Evolutionary conservation across 768 basidiomycete species (phyloP).

Genomic region (Pisolithus sp.): DNA sequence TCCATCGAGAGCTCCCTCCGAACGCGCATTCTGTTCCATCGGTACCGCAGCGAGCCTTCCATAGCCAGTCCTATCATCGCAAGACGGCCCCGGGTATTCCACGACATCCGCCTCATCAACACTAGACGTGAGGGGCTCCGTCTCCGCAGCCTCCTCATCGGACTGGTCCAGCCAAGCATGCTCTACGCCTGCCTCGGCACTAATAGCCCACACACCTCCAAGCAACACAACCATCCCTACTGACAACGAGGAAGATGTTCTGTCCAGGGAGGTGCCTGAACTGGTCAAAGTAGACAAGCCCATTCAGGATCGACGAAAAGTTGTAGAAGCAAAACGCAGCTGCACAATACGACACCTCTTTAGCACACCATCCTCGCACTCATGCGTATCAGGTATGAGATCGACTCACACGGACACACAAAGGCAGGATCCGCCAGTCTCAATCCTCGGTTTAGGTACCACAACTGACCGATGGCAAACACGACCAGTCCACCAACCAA

Average conservation of each 20-base stretch:
- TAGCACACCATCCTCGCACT: not conserved
- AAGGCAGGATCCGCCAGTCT: constrained; percentile 78
- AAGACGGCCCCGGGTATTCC: not conserved
- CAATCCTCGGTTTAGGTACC: constrained; percentile 78
- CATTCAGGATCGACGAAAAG: constrained; percentile 84
- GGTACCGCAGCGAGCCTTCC: constrained; percentile 2
- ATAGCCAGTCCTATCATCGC: not conserved
- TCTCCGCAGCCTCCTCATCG: constrained; percentile 6
- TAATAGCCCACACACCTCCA: constrained; percentile 86
- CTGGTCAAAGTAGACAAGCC: constrained; percentile 86
- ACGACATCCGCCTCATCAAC: not conserved
- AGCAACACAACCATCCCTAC: constrained; percentile 77
- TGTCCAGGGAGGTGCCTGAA: constrained; percentile 59
- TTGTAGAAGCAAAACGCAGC: constrained; percentile 97
- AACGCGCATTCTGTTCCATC: constrained; percentile 8
- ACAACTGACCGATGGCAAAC: constrained; percentile 76
- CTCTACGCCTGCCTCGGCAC: constrained; percentile 56
- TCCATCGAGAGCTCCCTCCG: constrained; percentile 2
- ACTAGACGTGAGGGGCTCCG: not conserved
- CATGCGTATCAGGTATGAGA: not conserved
- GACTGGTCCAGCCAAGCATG: constrained; percentile 45
- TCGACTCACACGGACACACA: constrained; percentile 72
- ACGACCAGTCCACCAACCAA: constrained; percentile 63
- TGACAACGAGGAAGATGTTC: constrained; percentile 67
- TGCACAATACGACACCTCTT: constrained; percentile 13